A percentile compares a stretch with the other conserved stretches of the same genome.
phyloP scores from a whole-genome alignment of 2,329 filamentous ascomycete genomes.

The Exophiala sp. region DNA sequence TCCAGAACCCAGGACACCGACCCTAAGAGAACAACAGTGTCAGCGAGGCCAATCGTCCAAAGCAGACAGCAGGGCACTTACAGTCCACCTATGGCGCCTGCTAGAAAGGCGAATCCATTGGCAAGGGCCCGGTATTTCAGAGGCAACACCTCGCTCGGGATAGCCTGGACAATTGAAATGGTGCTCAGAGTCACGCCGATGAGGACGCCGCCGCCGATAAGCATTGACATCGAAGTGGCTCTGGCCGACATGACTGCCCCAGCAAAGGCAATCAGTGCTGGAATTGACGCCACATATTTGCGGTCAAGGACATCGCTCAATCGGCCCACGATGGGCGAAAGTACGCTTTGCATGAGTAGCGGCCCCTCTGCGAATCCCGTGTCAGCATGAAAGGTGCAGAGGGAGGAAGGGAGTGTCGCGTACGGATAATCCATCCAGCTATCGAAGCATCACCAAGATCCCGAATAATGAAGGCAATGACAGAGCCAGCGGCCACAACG shows the following conservation, averaged over 20 bases:
- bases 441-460: constrained; percentile 49
- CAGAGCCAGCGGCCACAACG: constrained; percentile 50
- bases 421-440: constrained; percentile 52
- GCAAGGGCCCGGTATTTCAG: constrained; percentile 53
- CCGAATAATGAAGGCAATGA: constrained; percentile 52
- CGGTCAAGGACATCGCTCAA: constrained; percentile 53
- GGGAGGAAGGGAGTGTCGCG: not conserved
- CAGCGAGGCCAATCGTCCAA: not conserved
- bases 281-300: constrained; percentile 49
- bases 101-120: constrained; percentile 50
- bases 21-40: constrained; percentile 31
- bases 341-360: constrained; percentile 52
- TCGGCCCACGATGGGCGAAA: constrained; percentile 52
- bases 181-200: constrained; percentile 51
- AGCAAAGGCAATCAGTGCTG: constrained; percentile 50
- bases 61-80: constrained; percentile 32
- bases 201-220: constrained; percentile 54
- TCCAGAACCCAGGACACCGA: constrained; percentile 48
- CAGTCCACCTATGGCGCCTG: constrained; percentile 49
- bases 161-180: constrained; percentile 51
- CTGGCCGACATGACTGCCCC: constrained; percentile 52
- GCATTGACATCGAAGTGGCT: constrained; percentile 50
- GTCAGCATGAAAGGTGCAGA: not conserved
- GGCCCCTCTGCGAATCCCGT: constrained; percentile 41
- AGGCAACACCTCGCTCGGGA: constrained; percentile 53